Conservation (phyloP, 352 stramenopile genomes). For the Phytopythium vexans region DNA sequence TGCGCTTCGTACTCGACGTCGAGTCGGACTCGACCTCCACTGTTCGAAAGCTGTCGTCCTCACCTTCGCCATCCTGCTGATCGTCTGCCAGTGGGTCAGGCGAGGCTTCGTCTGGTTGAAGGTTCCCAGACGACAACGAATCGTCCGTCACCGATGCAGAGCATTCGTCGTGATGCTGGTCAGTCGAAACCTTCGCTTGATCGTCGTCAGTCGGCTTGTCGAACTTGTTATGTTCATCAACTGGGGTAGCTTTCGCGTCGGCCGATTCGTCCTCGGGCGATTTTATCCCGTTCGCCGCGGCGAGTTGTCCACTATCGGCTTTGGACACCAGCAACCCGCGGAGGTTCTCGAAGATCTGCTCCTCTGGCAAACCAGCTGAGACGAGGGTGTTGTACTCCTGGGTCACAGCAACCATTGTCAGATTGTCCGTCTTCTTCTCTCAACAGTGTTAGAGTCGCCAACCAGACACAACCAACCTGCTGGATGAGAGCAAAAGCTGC, state of each 20-base stretch:
- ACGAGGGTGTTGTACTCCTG: conserved; percentile 35
- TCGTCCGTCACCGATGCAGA: no score
- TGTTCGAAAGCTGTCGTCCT: no score
- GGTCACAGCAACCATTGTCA: background rate
- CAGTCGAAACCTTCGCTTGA: no score
- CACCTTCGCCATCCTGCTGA: conserved; percentile 1
- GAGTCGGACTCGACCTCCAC: background rate
- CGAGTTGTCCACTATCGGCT: no score
- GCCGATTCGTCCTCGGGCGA: no score
- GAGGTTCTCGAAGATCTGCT: conserved; percentile 40
- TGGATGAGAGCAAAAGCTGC: conserved; percentile 2
- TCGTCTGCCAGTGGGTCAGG: conserved; percentile 2
- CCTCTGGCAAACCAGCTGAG: conserved; percentile 31
- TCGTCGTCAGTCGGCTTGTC: no score
- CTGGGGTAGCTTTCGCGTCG: no score
- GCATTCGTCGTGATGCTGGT: no score
- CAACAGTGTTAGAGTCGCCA: no score
- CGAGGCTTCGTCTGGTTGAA: background rate
- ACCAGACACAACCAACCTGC: background rate
- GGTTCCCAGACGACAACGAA: no score
- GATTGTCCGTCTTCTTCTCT: background rate
- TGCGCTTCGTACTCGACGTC: background rate
- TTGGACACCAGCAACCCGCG: conserved; percentile 26
- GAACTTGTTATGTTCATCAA: no score
- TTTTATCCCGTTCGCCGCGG: no score